A percentile compares a stretch with the other conserved stretches of the same genome.
phyloP scores from a whole-genome alignment of 83 land plant genomes.

The Isoetes engelmannii region DNA sequence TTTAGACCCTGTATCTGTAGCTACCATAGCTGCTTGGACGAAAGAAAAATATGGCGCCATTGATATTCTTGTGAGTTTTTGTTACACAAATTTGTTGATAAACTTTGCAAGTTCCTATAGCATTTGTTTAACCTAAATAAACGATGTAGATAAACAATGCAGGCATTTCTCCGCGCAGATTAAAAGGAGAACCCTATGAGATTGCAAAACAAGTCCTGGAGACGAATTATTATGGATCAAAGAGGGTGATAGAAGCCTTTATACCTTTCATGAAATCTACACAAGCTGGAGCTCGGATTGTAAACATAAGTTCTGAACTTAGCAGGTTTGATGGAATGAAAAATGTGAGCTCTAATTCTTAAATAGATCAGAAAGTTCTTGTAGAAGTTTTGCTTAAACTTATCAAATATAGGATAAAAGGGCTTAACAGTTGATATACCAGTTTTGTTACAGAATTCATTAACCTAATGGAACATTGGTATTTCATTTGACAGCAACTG shows the following conservation, averaged over 20 bases:
- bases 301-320: conserved; percentile 61
- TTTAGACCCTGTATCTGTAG: conserved; percentile 25
- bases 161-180: conserved; percentile 43
- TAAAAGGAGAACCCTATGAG: conserved; percentile 42
- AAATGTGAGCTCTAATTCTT: not conserved
- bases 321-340: conserved; percentile 39
- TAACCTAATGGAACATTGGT: not conserved
- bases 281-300: conserved; percentile 34
- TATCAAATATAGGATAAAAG: no score
- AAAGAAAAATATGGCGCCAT: conserved; percentile 17
- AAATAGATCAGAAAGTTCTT: not conserved
- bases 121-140: no score
- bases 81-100: not conserved
- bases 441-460: no score
- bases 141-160: conserved; percentile 61
- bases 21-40: conserved; percentile 29
- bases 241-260: conserved; percentile 41
- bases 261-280: conserved; percentile 47
- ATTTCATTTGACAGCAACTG: conserved; percentile 43
- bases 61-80: conserved; percentile 44
- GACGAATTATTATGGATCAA: conserved; percentile 56
- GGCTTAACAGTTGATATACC: no score
- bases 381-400: no score
- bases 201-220: conserved; percentile 42
- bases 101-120: not conserved